A percentile compares a stretch with the other conserved stretches of the same genome.
Evolutionary conservation across 2,329 filamentous ascomycete genomes (phyloP).

Genomic region (Nemania abortiva): DNA sequence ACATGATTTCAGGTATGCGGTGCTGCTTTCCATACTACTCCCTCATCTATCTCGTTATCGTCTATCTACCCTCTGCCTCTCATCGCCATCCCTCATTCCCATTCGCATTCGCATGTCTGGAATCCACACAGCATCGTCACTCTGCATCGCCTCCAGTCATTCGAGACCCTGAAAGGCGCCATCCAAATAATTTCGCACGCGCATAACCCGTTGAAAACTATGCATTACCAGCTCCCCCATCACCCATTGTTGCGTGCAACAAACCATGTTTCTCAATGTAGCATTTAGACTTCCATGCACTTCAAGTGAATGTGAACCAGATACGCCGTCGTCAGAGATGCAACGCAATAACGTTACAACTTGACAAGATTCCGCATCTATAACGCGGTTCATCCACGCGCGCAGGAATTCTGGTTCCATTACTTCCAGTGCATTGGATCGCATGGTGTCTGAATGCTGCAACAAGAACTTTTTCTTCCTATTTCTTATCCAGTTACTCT

Average conservation of each 20-base stretch:
- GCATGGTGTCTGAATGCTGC: slow-evolving; percentile 20
- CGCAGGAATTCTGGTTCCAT: neutral
- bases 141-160: slow-evolving; percentile 7
- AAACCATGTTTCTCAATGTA: slow-evolving; percentile 27
- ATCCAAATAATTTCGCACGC: slow-evolving; percentile 14
- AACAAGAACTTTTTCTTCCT: slow-evolving; percentile 14
- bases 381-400: slow-evolving; percentile 7
- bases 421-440: slow-evolving; percentile 16
- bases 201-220: slow-evolving; percentile 25
- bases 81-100: neutral
- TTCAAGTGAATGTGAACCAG: slow-evolving; percentile 31
- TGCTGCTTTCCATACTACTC: slow-evolving; percentile 9
- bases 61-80: neutral
- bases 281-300: slow-evolving; percentile 30
- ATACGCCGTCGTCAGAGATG: slow-evolving; percentile 16
- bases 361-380: slow-evolving; percentile 11
- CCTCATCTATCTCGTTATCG: neutral
- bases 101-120: slow-evolving; percentile 14
- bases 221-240: slow-evolving; percentile 13
- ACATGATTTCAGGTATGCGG: slow-evolving; percentile 49
- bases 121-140: slow-evolving; percentile 24
- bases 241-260: slow-evolving; percentile 16
- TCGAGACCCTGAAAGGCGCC: neutral
- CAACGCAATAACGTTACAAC: slow-evolving; percentile 12
- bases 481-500: neutral